Evolutionary conservation across 345 rosid species (phyloP).

Genomic region (Mercurialis annua): DNA sequence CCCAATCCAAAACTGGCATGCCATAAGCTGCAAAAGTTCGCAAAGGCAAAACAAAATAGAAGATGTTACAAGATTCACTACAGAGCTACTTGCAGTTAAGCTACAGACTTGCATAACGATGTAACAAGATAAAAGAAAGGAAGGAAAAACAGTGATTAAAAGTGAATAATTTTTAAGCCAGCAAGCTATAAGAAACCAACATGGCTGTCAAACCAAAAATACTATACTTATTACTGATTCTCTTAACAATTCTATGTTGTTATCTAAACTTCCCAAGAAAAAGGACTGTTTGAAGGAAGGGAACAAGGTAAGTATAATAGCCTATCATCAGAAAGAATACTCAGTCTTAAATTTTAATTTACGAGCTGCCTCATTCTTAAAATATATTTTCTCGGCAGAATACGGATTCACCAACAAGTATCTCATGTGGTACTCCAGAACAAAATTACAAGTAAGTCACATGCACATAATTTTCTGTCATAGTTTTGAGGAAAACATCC

Average conservation of each 20-base stretch:
- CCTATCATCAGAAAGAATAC: neutral
- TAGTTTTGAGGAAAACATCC: neutral
- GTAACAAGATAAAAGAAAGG: neutral
- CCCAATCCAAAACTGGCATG: conserved; percentile 86
- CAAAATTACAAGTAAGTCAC: neutral
- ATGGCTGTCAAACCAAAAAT: neutral
- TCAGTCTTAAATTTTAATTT: neutral
- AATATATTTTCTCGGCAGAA: neutral
- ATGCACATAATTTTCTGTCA: neutral
- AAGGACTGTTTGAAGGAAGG: neutral
- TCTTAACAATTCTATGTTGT: neutral
- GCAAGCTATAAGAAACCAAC: neutral
- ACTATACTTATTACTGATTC: neutral
- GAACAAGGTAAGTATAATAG: neutral
- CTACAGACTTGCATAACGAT: conserved; percentile 9
- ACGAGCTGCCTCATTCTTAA: neutral
- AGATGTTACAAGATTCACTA: neutral
- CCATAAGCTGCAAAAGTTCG: conserved; percentile 50
- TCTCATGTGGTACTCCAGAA: neutral
- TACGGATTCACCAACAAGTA: neutral
- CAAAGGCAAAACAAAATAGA: conserved; percentile 7
- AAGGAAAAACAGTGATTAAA: neutral
- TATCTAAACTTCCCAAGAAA: neutral
- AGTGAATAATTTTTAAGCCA: neutral
- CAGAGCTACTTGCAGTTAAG: neutral